A percentile compares a stretch with the other conserved stretches of the same genome.
Evolutionary conservation across 2,329 filamentous ascomycete species (phyloP).

Genomic region (Zasmidium angulare): DNA sequence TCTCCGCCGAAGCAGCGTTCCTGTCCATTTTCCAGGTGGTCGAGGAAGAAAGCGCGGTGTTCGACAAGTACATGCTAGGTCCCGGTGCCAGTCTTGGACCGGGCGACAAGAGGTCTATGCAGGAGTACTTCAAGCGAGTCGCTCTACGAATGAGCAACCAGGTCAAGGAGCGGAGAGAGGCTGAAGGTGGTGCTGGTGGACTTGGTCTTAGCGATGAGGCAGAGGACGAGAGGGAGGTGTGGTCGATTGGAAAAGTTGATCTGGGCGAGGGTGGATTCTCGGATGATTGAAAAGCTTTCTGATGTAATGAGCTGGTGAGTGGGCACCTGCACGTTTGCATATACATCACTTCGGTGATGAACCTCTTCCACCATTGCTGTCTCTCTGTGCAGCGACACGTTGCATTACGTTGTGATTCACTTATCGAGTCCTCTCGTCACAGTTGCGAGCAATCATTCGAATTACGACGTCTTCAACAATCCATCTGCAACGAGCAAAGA

Average conservation of each 20-base stretch:
- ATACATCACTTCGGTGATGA: too few species aligned
- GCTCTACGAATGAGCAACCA: constrained; percentile 81
- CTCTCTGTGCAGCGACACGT: too few species aligned
- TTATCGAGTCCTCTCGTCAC: too few species aligned
- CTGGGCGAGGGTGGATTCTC: constrained; percentile 56
- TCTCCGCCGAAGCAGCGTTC: constrained; percentile 92
- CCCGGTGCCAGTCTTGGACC: constrained; percentile 65
- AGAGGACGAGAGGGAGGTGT: constrained; percentile 93
- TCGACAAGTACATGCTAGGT: constrained; percentile 80
- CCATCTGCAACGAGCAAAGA: too few species aligned
- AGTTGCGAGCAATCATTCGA: too few species aligned
- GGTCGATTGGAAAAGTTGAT: constrained; percentile 91
- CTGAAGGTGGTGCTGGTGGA: constrained; percentile 84
- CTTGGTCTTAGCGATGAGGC: constrained; percentile 86
- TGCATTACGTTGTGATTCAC: too few species aligned
- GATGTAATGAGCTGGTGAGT: too few species aligned
- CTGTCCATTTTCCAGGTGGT: constrained; percentile 87
- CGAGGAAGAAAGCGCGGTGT: constrained; percentile 79
- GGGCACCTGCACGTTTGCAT: too few species aligned
- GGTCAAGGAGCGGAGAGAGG: constrained; percentile 83
- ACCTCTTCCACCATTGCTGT: too few species aligned
- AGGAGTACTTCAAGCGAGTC: constrained; percentile 95
- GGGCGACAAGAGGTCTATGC: constrained; percentile 82
- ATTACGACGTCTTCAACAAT: too few species aligned
- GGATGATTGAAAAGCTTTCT: constrained; percentile 14